phyloP scores from a whole-genome alignment of 192 early-diverging fungal genomes.

The Backusella tuberculispora region DNA sequence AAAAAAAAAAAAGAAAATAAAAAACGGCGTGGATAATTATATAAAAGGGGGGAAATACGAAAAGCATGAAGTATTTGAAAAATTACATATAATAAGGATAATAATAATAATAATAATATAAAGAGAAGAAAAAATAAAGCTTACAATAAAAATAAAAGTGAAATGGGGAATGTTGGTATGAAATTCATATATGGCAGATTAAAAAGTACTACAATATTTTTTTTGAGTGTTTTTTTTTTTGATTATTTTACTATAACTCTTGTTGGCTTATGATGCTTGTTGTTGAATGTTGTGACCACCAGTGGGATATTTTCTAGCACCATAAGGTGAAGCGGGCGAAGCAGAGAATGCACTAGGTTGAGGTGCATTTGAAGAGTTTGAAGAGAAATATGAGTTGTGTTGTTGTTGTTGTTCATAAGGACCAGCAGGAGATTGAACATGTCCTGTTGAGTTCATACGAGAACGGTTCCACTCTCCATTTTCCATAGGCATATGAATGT shows the following conservation, averaged over 20 bases:
- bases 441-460: slow-evolving; percentile 21
- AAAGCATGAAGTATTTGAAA: background rate
- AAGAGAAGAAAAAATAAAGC: too few species aligned
- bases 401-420: slow-evolving; percentile 2
- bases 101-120: background rate
- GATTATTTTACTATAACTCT: background rate
- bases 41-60: slow-evolving; percentile 7
- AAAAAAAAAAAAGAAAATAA: slow-evolving; percentile 5
- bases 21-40: background rate
- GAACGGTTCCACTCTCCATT: slow-evolving; percentile 21
- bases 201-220: background rate
- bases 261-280: slow-evolving; percentile 16
- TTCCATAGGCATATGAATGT: slow-evolving; percentile 28
- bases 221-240: background rate
- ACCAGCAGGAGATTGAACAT: slow-evolving; percentile 17
- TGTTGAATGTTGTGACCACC: slow-evolving; percentile 12
- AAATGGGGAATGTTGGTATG: slow-evolving; percentile 7
- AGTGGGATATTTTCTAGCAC: slow-evolving; percentile 20
- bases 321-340: background rate
- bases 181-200: slow-evolving; percentile 11
- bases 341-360: background rate
- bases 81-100: background rate
- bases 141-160: slow-evolving; percentile 10
- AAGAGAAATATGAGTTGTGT: slow-evolving; percentile 1
- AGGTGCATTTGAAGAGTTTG: background rate